phyloP scores from a whole-genome alignment of 257 asterid genomes.

The Scutellaria minor region DNA sequence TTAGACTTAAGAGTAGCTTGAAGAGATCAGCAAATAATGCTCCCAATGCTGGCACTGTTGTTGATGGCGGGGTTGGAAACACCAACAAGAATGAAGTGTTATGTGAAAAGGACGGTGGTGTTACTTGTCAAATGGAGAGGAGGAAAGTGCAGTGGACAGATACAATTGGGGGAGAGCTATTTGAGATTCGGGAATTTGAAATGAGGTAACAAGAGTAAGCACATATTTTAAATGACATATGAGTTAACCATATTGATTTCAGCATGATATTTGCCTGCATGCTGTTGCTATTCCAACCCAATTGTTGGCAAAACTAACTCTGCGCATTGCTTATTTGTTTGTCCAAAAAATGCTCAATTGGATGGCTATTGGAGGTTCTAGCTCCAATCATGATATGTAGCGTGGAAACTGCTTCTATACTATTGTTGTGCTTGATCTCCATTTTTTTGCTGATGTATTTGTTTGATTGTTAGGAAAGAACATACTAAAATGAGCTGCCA shows the following conservation, averaged over 20 bases:
- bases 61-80: conserved; percentile 23
- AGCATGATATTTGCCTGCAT: neutral
- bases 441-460: neutral
- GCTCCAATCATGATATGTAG: conserved; percentile 20
- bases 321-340: neutral
- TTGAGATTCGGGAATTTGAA: conserved; percentile 89
- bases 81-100: conserved; percentile 38
- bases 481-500: neutral
- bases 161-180: conserved; percentile 81
- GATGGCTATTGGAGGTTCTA: conserved; percentile 13
- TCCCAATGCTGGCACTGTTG: conserved; percentile 32
- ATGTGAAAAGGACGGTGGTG: conserved; percentile 42
- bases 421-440: conserved; percentile 17
- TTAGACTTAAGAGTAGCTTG: conserved; percentile 75
- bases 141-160: conserved; percentile 97
- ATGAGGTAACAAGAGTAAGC: conserved; percentile 64
- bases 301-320: neutral
- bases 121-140: conserved; percentile 48
- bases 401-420: neutral
- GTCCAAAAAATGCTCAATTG: neutral
- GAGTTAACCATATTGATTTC: conserved; percentile 5
- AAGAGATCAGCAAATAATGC: conserved; percentile 50
- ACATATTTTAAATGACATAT: neutral
- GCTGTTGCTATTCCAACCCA: neutral
- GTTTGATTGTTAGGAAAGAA: neutral